Evolutionary conservation across 1,139 yeast species (phyloP).

Genomic region (Torulaspora pretoriensis): DNA sequence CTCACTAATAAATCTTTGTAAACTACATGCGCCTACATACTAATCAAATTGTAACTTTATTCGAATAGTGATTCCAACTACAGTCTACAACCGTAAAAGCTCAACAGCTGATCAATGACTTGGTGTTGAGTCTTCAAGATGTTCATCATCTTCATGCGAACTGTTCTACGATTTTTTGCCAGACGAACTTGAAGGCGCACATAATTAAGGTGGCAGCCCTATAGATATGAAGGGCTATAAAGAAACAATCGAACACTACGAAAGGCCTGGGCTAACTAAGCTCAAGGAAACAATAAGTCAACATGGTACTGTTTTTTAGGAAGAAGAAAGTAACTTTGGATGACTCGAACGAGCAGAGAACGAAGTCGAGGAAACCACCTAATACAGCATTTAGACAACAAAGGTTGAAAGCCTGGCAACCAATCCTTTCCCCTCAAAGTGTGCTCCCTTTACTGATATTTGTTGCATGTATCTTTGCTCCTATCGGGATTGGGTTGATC

Average conservation of each 20-base stretch:
- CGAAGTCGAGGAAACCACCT: constrained; percentile 52
- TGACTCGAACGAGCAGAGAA: constrained; percentile 8
- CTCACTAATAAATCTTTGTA: constrained; percentile 1
- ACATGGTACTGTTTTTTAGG: constrained; percentile 9
- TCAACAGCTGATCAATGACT: too few relatives aligned
- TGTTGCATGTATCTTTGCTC: constrained; percentile 64
- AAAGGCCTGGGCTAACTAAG: background rate
- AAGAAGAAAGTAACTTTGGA: constrained; percentile 6
- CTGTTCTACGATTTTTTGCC: too few relatives aligned
- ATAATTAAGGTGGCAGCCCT: too few relatives aligned
- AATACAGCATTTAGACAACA: constrained; percentile 78
- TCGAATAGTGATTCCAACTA: background rate
- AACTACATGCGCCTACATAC: background rate
- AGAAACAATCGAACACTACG: background rate
- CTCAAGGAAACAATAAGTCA: background rate
- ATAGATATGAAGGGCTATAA: too few relatives aligned
- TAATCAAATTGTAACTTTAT: background rate
- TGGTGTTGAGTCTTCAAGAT: too few relatives aligned
- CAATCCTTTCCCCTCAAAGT: constrained; percentile 70
- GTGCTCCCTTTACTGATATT: constrained; percentile 63
- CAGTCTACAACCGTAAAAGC: background rate
- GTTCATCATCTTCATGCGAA: too few relatives aligned
- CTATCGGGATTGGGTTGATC: constrained; percentile 66
- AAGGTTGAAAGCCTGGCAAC: constrained; percentile 78
- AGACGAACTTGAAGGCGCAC: too few relatives aligned